phyloP scores from a whole-genome alignment of 2,329 filamentous ascomycete species.

The Trichoderma hamatum region DNA sequence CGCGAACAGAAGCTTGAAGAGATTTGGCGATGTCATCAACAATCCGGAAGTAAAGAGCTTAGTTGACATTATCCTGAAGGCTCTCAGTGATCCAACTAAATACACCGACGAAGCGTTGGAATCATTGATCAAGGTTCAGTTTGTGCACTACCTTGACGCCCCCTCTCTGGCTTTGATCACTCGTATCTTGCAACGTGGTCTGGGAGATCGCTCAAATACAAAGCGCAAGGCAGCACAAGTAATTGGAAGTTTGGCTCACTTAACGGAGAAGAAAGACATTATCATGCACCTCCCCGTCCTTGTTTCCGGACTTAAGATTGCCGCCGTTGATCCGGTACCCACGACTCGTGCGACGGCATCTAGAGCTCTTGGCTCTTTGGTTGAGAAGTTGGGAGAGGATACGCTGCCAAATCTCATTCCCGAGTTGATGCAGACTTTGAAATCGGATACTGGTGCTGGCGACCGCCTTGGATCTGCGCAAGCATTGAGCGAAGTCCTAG shows the following conservation, averaged over 20 bases:
- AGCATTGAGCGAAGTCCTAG: constrained; percentile 93
- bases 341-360: constrained; percentile 95
- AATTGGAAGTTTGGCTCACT: constrained; percentile 94
- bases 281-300: constrained; percentile 88
- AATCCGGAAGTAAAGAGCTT: constrained; percentile 96
- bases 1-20: constrained; percentile 93
- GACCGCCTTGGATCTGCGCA: constrained; percentile 96
- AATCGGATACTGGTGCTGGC: constrained; percentile 93
- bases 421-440: constrained; percentile 95
- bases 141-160: constrained; percentile 97
- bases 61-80: constrained; percentile 89
- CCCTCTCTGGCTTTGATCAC: constrained; percentile 94
- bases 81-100: constrained; percentile 94
- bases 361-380: constrained; percentile 91
- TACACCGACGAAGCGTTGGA: constrained; percentile 95
- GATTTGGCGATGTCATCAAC: constrained; percentile 97
- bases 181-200: constrained; percentile 89
- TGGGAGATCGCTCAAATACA: constrained; percentile 88
- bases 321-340: constrained; percentile 92
- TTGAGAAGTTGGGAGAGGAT: constrained; percentile 97
- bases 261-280: constrained; percentile 95
- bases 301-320: constrained; percentile 84
- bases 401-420: constrained; percentile 96
- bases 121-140: constrained; percentile 94
- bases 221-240: constrained; percentile 97